These are phyloP conservation scores for Colletotrichum sp. DNA, from an alignment of 2,329 filamentous ascomycete species.

Conservation along the genomic window DNA sequence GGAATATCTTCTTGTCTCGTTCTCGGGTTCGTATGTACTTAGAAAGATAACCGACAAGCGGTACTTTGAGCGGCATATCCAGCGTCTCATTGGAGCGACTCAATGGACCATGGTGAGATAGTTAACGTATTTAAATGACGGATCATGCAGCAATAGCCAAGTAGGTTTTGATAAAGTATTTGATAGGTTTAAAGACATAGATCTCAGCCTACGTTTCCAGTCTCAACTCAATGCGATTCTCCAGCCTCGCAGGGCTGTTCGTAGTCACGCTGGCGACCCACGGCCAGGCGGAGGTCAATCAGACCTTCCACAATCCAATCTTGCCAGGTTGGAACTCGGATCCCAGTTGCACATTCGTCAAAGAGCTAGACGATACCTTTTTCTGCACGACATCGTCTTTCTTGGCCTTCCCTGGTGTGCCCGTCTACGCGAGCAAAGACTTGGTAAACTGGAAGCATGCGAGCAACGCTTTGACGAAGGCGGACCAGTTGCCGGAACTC, in stretches of 20 bases:
- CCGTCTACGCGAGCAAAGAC: slow-evolving; percentile 58
- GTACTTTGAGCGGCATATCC: background rate
- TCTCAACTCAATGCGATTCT: background rate
- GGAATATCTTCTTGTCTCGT: background rate
- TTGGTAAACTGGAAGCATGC: slow-evolving; percentile 53
- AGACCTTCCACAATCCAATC: slow-evolving; percentile 43
- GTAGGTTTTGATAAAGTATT: background rate
- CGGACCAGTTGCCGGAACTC: slow-evolving; percentile 42
- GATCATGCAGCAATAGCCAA: background rate
- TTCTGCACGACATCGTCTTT: slow-evolving; percentile 59
- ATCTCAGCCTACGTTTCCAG: background rate
- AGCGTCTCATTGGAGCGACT: background rate
- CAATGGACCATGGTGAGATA: background rate
- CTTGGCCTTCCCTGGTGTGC: slow-evolving; percentile 55
- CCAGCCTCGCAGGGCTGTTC: slow-evolving; percentile 1
- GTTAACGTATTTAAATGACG: background rate
- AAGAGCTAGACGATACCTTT: slow-evolving; percentile 46
- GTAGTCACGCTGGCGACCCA: background rate
- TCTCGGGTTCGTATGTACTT: background rate
- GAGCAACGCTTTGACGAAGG: slow-evolving; percentile 44
- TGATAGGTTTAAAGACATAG: background rate
- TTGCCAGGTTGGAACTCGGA: slow-evolving; percentile 56
- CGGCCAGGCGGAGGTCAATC: background rate
- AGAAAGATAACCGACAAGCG: background rate
- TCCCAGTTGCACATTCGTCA: slow-evolving; percentile 46